A percentile compares a stretch with the other conserved stretches of the same genome.
These are phyloP conservation scores for Candida corydali DNA, from an alignment of 805 yeast genomes.

Conservation along the genomic window DNA sequence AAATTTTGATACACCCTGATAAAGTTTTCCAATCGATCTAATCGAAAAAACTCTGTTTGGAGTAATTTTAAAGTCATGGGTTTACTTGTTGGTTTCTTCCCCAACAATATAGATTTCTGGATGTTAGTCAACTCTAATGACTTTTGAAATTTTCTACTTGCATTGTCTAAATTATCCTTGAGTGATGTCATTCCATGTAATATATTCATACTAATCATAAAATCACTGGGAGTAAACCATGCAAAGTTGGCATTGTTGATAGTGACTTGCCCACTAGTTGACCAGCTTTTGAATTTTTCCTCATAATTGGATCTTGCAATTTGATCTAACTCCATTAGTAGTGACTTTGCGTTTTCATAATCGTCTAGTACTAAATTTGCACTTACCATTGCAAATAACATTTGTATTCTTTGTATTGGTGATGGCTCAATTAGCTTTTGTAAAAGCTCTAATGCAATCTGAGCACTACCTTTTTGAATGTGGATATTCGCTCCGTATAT, in stretches of 20 bases:
- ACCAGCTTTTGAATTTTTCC: constrained; percentile 24
- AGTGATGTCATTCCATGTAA: constrained; percentile 39
- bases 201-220: constrained; percentile 36
- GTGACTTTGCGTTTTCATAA: constrained; percentile 16
- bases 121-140: constrained; percentile 31
- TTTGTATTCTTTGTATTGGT: constrained; percentile 30
- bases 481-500: constrained; percentile 26
- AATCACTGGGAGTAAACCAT: constrained; percentile 44
- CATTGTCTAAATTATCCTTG: constrained; percentile 27
- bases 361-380: constrained; percentile 25
- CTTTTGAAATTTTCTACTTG: constrained; percentile 32
- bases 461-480: constrained; percentile 25
- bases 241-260: constrained; percentile 19
- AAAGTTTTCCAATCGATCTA: constrained; percentile 24
- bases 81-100: constrained; percentile 8
- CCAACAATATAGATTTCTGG: constrained; percentile 15
- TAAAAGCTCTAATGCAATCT: constrained; percentile 11
- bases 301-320: constrained; percentile 19
- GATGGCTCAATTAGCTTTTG: constrained; percentile 12
- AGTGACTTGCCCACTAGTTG: constrained; percentile 19
- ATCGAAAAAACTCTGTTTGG: constrained; percentile 18
- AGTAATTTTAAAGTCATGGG: constrained; percentile 3
- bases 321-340: constrained; percentile 18
- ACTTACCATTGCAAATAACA: constrained; percentile 19
- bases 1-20: constrained; percentile 34